Base-by-base conservation (phyloP, 2,329 filamentous ascomycete genomes). In the Aspergillus sp. region DNA sequence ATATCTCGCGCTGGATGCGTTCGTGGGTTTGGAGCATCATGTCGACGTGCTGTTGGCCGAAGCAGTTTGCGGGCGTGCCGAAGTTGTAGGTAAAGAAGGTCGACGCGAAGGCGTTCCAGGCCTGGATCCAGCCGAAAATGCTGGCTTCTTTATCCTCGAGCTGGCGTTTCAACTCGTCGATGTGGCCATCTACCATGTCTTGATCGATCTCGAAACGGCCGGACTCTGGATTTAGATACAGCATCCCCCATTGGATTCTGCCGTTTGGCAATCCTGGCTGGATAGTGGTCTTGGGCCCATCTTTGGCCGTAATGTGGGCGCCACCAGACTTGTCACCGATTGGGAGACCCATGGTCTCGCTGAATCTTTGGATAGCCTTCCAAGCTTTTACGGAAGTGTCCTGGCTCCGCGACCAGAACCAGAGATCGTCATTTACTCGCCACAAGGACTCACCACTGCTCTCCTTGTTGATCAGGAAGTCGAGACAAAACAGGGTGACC, bases 21-120 rank as follows among this genome's bases (percentile, higher is more conserved):
- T 59, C 44, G 37, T 61, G 59, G 1, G 56, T 59, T 11, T 56
- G 52, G 0, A 61, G 49, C 53, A 61, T 59, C 59, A 59, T 59
- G 14, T 61, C 59, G 4, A 61, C 56, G 27, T 61, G 59, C 24
- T 46, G 24, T 15, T 52, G 49, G 6, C 59, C 59, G 50, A 61
- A 61, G 31, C 59, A 61, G 23, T 61, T 61, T 6, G 56, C 53
- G 3, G 59, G 59, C 15, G 43, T 57, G 9, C 59, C 59, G 24
- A 61, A 61, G 45, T 61, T 61, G 7, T 51, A 56, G 2, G 56
- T 61, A 43, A 61, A 61, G n/a, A 61, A 61, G 0, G 59, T 61
- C 9, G 56, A 54, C 1, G 59, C 59, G 35, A 56, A 61, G 0
- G 56, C 56, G 9, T 61, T 61, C 59, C 59, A 61, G 1, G 59